phyloP scores from a whole-genome alignment of 768 basidiomycete species.

The Hericium alpestre region DNA sequence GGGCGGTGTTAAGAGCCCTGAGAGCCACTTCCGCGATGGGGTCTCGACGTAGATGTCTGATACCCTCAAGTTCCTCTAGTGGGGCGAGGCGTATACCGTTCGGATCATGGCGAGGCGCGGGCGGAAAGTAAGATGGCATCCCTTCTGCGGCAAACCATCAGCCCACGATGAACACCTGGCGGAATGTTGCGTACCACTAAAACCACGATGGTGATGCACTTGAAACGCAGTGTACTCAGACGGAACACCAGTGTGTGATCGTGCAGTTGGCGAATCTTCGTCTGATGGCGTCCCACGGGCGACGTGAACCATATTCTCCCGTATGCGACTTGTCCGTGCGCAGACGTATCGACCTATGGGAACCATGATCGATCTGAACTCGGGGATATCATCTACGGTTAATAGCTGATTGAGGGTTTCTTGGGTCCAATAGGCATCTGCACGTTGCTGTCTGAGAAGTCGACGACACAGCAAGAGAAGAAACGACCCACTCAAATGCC shows the following conservation, averaged over 20 bases:
- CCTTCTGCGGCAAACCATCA: neutral
- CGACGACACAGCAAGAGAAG: neutral
- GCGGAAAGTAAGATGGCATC: neutral
- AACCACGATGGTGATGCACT: neutral
- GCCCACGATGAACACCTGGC: neutral
- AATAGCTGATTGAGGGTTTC: slow-evolving; percentile 45
- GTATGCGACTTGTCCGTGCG: slow-evolving; percentile 34
- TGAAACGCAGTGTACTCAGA: neutral
- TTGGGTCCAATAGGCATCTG: slow-evolving; percentile 72
- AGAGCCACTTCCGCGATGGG: neutral
- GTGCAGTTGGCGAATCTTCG: neutral
- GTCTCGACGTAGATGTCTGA: neutral
- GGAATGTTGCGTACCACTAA: neutral
- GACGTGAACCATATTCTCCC: slow-evolving; percentile 12
- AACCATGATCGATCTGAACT: slow-evolving; percentile 41
- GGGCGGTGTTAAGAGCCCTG: neutral
- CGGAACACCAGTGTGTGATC: neutral
- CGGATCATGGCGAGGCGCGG: neutral
- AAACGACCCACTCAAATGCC: slow-evolving; percentile 26
- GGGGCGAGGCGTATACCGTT: neutral
- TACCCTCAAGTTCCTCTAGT: neutral
- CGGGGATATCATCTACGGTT: slow-evolving; percentile 50
- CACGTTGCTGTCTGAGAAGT: neutral
- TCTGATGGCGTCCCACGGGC: slow-evolving; percentile 3
- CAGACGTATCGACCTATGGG: slow-evolving; percentile 55